These are phyloP conservation scores for Irpex sp. DNA, from an alignment of 1,284 basidiomycete genomes.

Conservation along the genomic window DNA sequence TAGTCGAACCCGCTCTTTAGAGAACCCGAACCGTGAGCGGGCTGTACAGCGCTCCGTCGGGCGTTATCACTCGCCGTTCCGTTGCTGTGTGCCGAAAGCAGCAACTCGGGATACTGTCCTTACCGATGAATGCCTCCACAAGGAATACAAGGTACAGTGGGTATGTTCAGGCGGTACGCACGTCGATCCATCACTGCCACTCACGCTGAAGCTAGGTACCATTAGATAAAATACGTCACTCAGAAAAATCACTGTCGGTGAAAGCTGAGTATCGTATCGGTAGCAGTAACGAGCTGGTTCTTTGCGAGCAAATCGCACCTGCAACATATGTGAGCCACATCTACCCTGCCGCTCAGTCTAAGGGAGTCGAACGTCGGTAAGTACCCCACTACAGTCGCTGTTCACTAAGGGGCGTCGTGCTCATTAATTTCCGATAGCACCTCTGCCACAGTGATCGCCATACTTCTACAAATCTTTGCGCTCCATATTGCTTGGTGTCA, in stretches of 20 bases:
- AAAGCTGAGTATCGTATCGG: too few relatives aligned
- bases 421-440: neutral
- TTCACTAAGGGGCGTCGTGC: neutral
- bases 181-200: neutral
- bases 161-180: neutral
- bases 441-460: neutral
- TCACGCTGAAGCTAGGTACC: neutral
- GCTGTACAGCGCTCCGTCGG: constrained; percentile 8
- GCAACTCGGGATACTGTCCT: neutral
- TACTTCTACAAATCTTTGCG: neutral
- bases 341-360: neutral
- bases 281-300: too few relatives aligned
- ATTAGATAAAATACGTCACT: neutral
- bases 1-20: neutral
- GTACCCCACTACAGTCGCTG: neutral
- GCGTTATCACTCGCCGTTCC: constrained; percentile 9
- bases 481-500: neutral
- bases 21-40: neutral
- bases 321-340: neutral
- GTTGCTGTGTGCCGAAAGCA: constrained; percentile 6
- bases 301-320: too few relatives aligned
- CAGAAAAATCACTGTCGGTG: neutral
- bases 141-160: neutral
- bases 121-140: constrained; percentile 1
- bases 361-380: neutral